phyloP scores from a whole-genome alignment of 306 rosid genomes.

The Cajanus cajan region DNA sequence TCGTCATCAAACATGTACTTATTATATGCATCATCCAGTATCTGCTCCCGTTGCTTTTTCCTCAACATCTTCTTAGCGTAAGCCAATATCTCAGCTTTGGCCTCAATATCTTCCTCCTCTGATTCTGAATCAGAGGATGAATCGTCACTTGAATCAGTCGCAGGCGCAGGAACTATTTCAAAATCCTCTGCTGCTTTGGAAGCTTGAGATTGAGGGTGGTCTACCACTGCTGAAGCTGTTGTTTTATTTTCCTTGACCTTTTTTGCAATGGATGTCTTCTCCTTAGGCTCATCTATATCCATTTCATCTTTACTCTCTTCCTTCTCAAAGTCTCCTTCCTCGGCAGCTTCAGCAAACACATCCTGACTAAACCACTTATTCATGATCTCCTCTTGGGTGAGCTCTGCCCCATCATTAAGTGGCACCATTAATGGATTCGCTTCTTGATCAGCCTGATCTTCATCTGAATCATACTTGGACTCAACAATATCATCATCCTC shows the following conservation, averaged over 20 bases:
- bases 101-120: conserved; percentile 42
- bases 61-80: conserved; percentile 78
- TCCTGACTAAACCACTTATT: conserved; percentile 90
- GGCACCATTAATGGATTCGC: conserved; percentile 85
- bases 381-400: conserved; percentile 71
- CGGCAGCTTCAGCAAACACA: conserved; percentile 78
- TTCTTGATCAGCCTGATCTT: conserved; percentile 56
- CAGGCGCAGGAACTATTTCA: conserved; percentile 85
- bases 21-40: conserved; percentile 80
- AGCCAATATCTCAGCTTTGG: conserved; percentile 82
- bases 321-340: conserved; percentile 63
- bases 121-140: conserved; percentile 66
- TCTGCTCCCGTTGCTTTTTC: conserved; percentile 68
- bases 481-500: conserved; percentile 48
- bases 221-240: conserved; percentile 7
- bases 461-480: conserved; percentile 74
- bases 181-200: conserved; percentile 52
- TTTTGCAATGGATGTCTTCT: conserved; percentile 35
- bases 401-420: conserved; percentile 62
- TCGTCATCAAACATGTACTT: conserved; percentile 78
- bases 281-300: conserved; percentile 49
- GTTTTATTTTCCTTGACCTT: conserved; percentile 42
- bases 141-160: conserved; percentile 79
- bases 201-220: conserved; percentile 28
- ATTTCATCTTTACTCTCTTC: conserved; percentile 62